Percentiles rank a stretch among this genome's conserved stretches.
phyloP scores from a whole-genome alignment of 1,284 basidiomycete genomes.

The Coniferiporia weirii region DNA sequence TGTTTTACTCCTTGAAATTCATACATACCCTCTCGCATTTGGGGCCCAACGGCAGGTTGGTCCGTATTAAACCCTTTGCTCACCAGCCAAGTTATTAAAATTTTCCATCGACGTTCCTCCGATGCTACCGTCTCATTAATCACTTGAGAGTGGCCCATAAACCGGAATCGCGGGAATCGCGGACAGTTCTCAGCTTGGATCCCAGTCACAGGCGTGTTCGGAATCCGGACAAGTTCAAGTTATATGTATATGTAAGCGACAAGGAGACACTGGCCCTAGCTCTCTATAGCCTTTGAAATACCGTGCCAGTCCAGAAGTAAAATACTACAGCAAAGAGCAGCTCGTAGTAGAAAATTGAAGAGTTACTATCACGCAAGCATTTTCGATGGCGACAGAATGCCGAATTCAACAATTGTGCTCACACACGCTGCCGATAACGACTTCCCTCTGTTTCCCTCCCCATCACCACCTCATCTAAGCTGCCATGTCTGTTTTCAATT shows the following conservation, averaged over 20 bases:
- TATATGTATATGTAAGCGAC: too few species aligned
- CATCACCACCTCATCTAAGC: conserved; percentile 5
- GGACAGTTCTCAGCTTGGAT: too few species aligned
- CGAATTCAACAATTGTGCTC: neutral
- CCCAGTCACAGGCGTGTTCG: too few species aligned
- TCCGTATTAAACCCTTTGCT: conserved; percentile 45
- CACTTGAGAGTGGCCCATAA: neutral
- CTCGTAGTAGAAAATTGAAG: too few species aligned
- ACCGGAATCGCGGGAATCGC: neutral
- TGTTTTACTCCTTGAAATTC: neutral
- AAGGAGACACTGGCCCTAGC: too few species aligned
- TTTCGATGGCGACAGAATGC: neutral
- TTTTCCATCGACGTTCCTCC: conserved; percentile 36
- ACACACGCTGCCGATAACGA: neutral
- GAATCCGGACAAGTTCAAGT: too few species aligned
- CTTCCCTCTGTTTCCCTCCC: neutral
- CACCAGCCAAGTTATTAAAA: conserved; percentile 51
- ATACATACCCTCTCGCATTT: conserved; percentile 22
- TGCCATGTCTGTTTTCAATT: conserved; percentile 73
- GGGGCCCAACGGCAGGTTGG: conserved; percentile 42
- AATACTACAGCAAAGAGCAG: too few species aligned
- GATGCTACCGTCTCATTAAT: neutral
- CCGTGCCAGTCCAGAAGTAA: too few species aligned
- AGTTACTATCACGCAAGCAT: too few species aligned
- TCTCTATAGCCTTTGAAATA: too few species aligned